These are phyloP conservation scores for Trichosporon sp. DNA, from an alignment of 1,284 basidiomycete species.

Conservation along the genomic window DNA sequence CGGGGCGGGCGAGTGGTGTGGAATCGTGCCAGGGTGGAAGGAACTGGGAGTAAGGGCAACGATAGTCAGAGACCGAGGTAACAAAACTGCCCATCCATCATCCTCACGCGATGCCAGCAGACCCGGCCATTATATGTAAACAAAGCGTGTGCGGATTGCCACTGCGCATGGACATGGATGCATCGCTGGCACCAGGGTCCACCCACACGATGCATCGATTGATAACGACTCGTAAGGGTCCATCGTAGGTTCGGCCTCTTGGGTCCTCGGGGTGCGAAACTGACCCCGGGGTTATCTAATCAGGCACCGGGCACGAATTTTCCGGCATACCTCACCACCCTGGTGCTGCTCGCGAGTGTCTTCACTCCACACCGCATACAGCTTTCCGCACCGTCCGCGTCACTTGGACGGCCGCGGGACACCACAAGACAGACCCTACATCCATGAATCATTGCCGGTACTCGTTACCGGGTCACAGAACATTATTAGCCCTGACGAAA, in stretches of 20 bases:
- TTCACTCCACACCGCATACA: neutral
- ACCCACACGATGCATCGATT: neutral
- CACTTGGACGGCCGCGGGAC: neutral
- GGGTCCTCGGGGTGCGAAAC: neutral
- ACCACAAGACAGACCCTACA: neutral
- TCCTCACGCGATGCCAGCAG: neutral
- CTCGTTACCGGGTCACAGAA: neutral
- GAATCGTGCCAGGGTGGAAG: neutral
- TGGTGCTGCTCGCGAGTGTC: neutral
- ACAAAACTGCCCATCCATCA: neutral
- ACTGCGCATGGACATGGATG: neutral
- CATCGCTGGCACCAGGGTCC: too few relatives aligned
- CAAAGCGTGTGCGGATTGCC: neutral
- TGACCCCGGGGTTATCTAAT: constrained; percentile 1
- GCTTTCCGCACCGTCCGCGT: neutral
- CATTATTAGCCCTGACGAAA: neutral
- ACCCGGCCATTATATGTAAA: neutral
- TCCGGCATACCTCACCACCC: neutral
- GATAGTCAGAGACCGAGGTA: neutral
- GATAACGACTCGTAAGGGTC: constrained; percentile 1
- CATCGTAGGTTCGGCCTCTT: neutral
- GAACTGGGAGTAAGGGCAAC: neutral
- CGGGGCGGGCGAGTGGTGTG: neutral
- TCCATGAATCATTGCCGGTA: neutral
- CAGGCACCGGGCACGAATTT: neutral